Evolutionary conservation across 345 rosid genomes (phyloP).

Genomic region (Eutrema japonicum): DNA sequence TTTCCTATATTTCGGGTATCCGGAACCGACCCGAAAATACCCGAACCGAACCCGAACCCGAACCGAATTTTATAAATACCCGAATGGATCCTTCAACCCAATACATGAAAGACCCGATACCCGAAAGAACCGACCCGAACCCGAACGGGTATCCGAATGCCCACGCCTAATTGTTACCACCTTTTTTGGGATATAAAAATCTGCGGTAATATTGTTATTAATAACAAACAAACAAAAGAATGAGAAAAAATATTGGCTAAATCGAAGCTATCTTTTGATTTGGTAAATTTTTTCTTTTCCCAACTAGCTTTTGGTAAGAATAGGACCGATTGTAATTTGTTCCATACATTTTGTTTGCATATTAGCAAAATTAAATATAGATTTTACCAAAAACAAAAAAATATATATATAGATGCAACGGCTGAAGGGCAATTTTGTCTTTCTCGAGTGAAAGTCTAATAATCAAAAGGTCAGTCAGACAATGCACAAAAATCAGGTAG

Average conservation of each 20-base stretch:
- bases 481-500: background rate
- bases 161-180: constrained; percentile 40
- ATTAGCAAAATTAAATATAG: background rate
- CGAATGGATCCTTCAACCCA: no score
- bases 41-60: no score
- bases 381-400: no score
- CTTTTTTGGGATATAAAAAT: constrained; percentile 26
- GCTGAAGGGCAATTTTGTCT: background rate
- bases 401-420: background rate
- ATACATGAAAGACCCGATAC: no score
- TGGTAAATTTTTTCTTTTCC: background rate
- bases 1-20: no score
- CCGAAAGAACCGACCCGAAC: no score
- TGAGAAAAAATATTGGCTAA: constrained; percentile 6
- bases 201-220: constrained; percentile 23
- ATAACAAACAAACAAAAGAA: background rate
- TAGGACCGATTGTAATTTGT: background rate
- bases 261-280: constrained; percentile 12
- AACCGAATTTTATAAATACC: no score
- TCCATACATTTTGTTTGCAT: constrained; percentile 1
- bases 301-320: constrained; percentile 9
- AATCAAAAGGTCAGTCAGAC: constrained; percentile 6
- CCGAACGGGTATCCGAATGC: no score
- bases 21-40: no score
- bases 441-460: background rate